Base-by-base conservation (phyloP, 805 yeast species). In the Yarrowia deformans region DNA sequence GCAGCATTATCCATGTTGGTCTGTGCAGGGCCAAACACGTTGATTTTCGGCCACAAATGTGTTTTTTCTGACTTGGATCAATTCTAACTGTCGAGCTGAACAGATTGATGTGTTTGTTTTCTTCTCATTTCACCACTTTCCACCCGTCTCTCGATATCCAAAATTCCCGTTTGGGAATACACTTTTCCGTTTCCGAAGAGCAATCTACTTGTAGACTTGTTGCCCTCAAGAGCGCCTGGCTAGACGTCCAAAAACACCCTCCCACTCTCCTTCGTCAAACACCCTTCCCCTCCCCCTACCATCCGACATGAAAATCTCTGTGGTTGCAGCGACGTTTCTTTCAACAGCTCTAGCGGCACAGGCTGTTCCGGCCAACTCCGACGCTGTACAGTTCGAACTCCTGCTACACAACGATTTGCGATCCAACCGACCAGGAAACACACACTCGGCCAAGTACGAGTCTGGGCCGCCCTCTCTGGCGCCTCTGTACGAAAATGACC, bases 1-100 rank as follows among this genome's bases (percentile, higher is more conserved):
- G n/a, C 4, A 49, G 56, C 56, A 35, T 52, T 52, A 52, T 52
- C 56, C 56, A 52, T 52, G 56, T 50, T 32, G 37, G 34, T 14
- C 18, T 7, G n/a, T 8, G 35, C 35, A 46, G 13, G 50, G 32
- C 50, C 23, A 32, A 46, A 46, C 1, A 14, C 43, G 18, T 14
- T 16, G 2, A 40, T 5, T 40, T 40, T 40, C 8, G 43, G 43
- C 5, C 18, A 1, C 14, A 12, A 40, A 13, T 7, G 16, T 9
- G 12, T 39, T 5, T 39, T 39, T 39, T 13, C 9, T 3, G 14
- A 23, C 29, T 39, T 10, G 16, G 10, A 39, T 39, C 43, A 16
- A 40, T 14, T 14, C 43, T 3, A 2, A 1, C 18, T 1, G n/a
- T 6, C 43, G 43, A 39, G 1, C 8, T n/a, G 43, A 6, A 10